phyloP scores from a whole-genome alignment of 306 rosid species.

The Cotoneaster glaucophyllus region DNA sequence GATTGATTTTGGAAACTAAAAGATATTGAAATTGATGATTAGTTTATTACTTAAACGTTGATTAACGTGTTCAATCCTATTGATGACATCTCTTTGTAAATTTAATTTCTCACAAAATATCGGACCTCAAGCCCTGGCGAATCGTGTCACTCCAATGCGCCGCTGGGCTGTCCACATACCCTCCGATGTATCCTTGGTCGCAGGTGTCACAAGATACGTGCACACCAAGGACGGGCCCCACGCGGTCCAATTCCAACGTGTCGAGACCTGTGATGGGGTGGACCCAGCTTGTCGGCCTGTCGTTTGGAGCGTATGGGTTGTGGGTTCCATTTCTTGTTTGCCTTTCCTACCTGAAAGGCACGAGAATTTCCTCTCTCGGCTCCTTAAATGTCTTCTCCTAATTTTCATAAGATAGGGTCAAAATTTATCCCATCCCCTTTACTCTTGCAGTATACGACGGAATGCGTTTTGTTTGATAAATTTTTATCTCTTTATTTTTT shows the following conservation, averaged over 20 bases:
- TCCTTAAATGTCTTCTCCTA: not conserved
- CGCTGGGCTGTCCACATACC: slow-evolving; percentile 27
- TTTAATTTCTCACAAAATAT: not conserved
- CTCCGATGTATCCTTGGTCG: slow-evolving; percentile 4
- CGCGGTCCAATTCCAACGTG: slow-evolving; percentile 15
- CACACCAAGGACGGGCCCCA: slow-evolving; percentile 11
- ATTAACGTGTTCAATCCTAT: too few relatives aligned
- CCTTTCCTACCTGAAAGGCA: not conserved
- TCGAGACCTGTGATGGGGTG: slow-evolving; percentile 23
- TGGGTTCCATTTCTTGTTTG: slow-evolving; percentile 4
- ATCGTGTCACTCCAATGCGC: not conserved
- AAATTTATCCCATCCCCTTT: too few relatives aligned
- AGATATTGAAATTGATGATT: too few relatives aligned
- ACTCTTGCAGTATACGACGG: too few relatives aligned
- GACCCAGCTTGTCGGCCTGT: slow-evolving; percentile 63
- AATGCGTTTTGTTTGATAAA: too few relatives aligned
- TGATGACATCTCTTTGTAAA: too few relatives aligned
- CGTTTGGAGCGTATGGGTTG: slow-evolving; percentile 28
- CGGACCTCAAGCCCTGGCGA: not conserved
- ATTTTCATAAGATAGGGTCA: too few relatives aligned
- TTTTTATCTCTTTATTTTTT: too few relatives aligned
- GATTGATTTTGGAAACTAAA: too few relatives aligned
- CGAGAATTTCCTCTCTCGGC: not conserved
- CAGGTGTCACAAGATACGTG: not conserved
- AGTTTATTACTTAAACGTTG: too few relatives aligned